phyloP scores from a whole-genome alignment of 108 stramenopile species.

The Stephanodiscus triporus region DNA sequence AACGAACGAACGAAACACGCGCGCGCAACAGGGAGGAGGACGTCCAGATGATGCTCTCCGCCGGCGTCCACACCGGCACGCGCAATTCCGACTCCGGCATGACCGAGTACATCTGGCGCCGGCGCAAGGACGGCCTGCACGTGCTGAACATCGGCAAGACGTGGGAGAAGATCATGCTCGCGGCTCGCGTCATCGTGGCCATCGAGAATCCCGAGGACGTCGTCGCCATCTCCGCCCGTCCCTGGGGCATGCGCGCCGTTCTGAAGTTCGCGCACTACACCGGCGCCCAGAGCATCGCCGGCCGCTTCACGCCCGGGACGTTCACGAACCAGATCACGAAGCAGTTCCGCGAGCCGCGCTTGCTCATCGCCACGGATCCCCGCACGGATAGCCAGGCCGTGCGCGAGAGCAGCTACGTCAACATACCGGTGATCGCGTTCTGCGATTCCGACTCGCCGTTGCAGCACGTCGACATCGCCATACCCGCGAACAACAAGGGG shows the following conservation, averaged over 20 bases:
- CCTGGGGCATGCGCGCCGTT: constrained; percentile 99
- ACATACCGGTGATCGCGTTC: constrained; percentile 99
- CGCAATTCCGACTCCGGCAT: constrained; percentile 96
- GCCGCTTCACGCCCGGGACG: constrained; percentile 99
- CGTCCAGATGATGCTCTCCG: constrained; percentile 99
- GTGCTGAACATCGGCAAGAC: constrained; percentile 99
- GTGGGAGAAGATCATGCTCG: constrained; percentile 99
- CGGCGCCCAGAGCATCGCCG: constrained; percentile 96
- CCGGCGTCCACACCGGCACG: constrained; percentile 99
- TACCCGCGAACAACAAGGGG: constrained; percentile 99
- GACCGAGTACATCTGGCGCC: constrained; percentile 99
- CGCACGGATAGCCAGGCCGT: constrained; percentile 97
- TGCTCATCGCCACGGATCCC: constrained; percentile 99
- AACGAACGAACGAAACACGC: too few relatives aligned
- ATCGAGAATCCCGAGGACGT: constrained; percentile 99
- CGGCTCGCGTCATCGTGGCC: constrained; percentile 99
- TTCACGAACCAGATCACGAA: constrained; percentile 99
- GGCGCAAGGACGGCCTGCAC: constrained; percentile 97
- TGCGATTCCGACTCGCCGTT: constrained; percentile 99
- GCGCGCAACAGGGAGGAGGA: constrained; percentile 99
- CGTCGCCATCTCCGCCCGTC: constrained; percentile 98
- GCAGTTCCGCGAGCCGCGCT: constrained; percentile 99
- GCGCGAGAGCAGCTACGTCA: constrained; percentile 96
- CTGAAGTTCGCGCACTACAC: constrained; percentile 99
- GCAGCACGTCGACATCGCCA: constrained; percentile 98